These are phyloP conservation scores for Phoenix dactylifera DNA, from an alignment of 176 grass and related monocot species.

Conservation along the genomic window DNA sequence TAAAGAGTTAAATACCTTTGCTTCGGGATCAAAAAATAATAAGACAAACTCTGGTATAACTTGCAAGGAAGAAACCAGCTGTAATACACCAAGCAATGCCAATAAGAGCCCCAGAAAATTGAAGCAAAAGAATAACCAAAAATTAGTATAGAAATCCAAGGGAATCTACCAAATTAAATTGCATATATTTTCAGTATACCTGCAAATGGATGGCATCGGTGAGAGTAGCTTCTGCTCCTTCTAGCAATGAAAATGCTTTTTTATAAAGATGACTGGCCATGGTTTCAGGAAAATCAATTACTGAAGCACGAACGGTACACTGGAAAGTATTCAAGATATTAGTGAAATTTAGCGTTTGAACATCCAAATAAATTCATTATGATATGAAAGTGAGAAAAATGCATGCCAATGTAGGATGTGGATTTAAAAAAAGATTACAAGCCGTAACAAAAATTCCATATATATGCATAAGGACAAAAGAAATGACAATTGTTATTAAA, in stretches of 20 bases:
- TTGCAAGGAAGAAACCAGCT: conserved; percentile 85
- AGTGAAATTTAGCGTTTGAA: conserved; percentile 5
- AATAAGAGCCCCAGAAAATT: conserved; percentile 8
- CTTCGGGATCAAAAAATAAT: conserved; percentile 71
- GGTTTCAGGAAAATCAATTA: conserved; percentile 37
- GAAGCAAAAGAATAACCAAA: not conserved
- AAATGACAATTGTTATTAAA: no score
- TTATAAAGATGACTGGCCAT: conserved; percentile 21
- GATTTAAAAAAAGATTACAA: no score
- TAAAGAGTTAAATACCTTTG: conserved; percentile 42
- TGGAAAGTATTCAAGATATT: conserved; percentile 34
- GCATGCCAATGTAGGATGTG: no score
- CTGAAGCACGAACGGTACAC: conserved; percentile 69
- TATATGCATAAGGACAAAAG: no score
- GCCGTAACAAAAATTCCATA: no score
- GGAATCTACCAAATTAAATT: conserved; percentile 1
- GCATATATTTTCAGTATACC: conserved; percentile 36
- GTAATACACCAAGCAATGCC: not conserved
- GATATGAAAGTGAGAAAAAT: no score
- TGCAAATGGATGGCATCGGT: conserved; percentile 80
- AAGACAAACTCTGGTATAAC: conserved; percentile 61
- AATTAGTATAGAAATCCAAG: not conserved
- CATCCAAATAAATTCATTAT: no score
- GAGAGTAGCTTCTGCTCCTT: conserved; percentile 27
- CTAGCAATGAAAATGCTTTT: conserved; percentile 37